Evolutionary conservation across 164 flowering plant genomes (phyloP).

Genomic region (Macadamia tetraphylla): DNA sequence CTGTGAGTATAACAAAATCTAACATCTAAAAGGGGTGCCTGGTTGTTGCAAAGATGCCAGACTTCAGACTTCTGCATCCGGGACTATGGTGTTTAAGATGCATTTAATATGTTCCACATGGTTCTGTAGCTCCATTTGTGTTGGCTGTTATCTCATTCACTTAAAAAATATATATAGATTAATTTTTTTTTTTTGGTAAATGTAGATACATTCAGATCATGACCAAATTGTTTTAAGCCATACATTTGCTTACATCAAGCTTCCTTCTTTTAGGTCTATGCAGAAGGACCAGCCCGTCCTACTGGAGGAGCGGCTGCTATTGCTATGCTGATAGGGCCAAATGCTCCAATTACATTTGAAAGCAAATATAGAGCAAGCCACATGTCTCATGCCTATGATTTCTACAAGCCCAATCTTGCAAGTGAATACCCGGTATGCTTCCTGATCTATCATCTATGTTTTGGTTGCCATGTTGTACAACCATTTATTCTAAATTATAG

Average conservation of each 20-base stretch:
- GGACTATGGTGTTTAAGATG: conserved; percentile 1
- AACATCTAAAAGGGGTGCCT: not conserved
- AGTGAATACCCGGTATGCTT: conserved; percentile 94
- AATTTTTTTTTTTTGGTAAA: not conserved
- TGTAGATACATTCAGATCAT: conserved; percentile 3
- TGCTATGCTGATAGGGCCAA: conserved; percentile 93
- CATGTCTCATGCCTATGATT: conserved; percentile 96
- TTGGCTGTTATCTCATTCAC: not conserved
- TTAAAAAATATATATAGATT: not conserved
- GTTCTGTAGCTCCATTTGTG: not conserved
- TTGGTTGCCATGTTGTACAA: not conserved
- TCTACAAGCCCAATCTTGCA: conserved; percentile 97
- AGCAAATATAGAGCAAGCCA: conserved; percentile 83
- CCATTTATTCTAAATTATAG: not conserved
- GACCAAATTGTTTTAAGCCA: not conserved
- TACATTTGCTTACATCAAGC: conserved; percentile 2
- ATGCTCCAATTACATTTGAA: conserved; percentile 93
- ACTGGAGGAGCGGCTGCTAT: conserved; percentile 99
- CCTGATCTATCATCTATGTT: not conserved
- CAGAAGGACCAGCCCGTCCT: conserved; percentile 98
- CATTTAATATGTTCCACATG: not conserved
- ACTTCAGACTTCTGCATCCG: not conserved
- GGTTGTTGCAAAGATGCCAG: conserved; percentile 1
- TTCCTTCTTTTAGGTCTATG: conserved; percentile 68
- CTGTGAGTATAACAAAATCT: not conserved